Evolutionary conservation across 495 filamentous ascomycete species (phyloP), one percentile per base, ranked within the genome.

Genomic region (Tuber calosporum): DNA sequence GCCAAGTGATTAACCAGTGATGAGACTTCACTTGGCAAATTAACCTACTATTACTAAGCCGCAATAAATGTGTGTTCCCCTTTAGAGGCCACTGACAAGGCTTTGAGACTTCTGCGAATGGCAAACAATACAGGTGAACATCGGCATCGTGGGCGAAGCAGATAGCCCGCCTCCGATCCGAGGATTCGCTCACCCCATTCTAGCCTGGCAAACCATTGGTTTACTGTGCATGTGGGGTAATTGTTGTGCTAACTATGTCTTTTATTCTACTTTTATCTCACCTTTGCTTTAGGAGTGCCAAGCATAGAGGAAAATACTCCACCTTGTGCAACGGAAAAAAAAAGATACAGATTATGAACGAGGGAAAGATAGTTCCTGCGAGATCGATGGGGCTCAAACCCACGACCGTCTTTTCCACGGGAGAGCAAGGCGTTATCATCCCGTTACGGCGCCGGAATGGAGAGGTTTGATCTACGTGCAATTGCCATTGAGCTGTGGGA

Each of bases 141-240:
- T 89, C 82, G 1, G 86, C 83, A 39, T 86, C 86, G 6, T 79
- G 81, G 20, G 82, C 73, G 19, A 13, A 45, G 36, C 53, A 39
- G 30, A 43, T 42, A 37, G 17, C n/a, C 22, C 19, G 62, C 40
- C 37, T 15, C 43, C 39, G 41, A 74, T 67, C 58, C n/a, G 36
- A 26, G 30, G 7, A 20, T 68, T 67, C 26, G 36, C n/a, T 74
- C 48, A 67, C 48, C 39, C 11, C 4, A 43, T 43, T 36, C 48
- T 30, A 58, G 30, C n/a, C 1, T 53, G 45, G 69, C 40, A 20
- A 19, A 26, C 17, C 6, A 66, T 72, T 15, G 45, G 38, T 62
- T 62, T 71, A 17, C 8, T 26, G 22, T 26, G 9, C 4, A 53
- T 53, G 22, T 26, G 2, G 22, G 8, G 0, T n/a, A 53, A 11